A percentile compares a stretch with the other conserved stretches of the same genome.
Conservation (phyloP, 208 protist species). For the Trichomonas tenax region DNA sequence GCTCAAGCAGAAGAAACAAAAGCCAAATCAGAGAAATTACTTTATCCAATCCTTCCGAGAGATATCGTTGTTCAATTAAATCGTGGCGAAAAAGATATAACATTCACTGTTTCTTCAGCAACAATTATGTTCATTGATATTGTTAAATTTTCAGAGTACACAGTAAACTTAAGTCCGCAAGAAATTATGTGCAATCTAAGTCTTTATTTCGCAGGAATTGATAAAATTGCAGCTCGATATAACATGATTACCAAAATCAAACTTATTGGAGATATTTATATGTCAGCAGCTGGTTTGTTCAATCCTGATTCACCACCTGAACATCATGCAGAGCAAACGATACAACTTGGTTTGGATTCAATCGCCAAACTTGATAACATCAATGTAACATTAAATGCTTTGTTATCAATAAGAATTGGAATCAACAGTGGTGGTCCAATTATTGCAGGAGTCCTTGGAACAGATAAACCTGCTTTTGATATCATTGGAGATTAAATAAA, state of each 20-base stretch:
- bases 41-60: background rate
- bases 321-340: background rate
- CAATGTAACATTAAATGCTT: background rate
- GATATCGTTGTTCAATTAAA: background rate
- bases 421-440: background rate
- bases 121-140: conserved; percentile 9
- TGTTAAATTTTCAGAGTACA: background rate
- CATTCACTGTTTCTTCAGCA: background rate
- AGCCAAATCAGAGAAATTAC: background rate
- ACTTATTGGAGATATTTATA: conserved; percentile 1
- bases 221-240: background rate
- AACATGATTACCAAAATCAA: background rate
- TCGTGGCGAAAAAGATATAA: background rate
- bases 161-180: background rate
- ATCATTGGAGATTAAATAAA: conserved; percentile 9
- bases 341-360: background rate
- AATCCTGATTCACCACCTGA: background rate
- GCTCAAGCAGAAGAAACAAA: background rate
- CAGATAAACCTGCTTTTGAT: background rate
- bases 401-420: background rate
- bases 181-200: background rate
- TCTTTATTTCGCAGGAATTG: background rate
- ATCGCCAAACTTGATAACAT: background rate
- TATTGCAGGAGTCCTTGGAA: background rate
- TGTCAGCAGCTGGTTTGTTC: background rate